Base-by-base conservation (phyloP, 179 eudicot species). In the Vitellaria paradoxa region DNA sequence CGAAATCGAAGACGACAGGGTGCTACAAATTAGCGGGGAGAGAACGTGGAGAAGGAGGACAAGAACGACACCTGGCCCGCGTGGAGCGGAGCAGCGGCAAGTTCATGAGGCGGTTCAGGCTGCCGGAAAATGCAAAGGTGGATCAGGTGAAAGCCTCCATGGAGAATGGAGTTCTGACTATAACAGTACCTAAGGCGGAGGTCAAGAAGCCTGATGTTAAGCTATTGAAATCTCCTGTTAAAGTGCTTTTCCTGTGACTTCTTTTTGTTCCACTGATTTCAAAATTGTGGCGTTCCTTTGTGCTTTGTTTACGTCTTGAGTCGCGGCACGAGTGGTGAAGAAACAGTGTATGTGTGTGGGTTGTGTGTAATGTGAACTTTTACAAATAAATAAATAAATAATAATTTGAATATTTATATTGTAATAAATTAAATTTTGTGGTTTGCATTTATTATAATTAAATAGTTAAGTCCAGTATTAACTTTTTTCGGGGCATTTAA, bases 11-110 rank as follows among this genome's bases (percentile, higher is more conserved):
- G 79, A 80, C 11, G 79, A 63, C n/a, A 49, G 79, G 56, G 70
- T 80, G 9, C 50, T 80, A 24, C 85, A 85, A 78, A 83, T 87
- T 5, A 87, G 90, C 40, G 90, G 90, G 0, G 86, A 88, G 85
- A 86, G 89, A 79, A 63, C 49, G 77, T 61, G 53, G 89, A 88
- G 75, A 61, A 52, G 56, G 84, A 88, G 70, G 86, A 86, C 72
- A 79, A 85, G 82, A 76, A 40, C 13, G 86, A 86, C 6, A 77
- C 79, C 0, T 86, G 88, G 88, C 86, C 47, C 72, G 86, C 24
- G 88, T 81, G 0, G 86, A 86, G 80, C 30, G 86, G n/a, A 83
- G 88, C 63, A 73, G 81, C 18, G 86, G 88, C 1, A 74, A 62
- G 83, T 83, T 86, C 65, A 6, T 76, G 62, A 74, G 88, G 78